These are phyloP conservation scores for Ganoderma sp. DNA, from an alignment of 1,284 basidiomycete species.

Conservation along the genomic window DNA sequence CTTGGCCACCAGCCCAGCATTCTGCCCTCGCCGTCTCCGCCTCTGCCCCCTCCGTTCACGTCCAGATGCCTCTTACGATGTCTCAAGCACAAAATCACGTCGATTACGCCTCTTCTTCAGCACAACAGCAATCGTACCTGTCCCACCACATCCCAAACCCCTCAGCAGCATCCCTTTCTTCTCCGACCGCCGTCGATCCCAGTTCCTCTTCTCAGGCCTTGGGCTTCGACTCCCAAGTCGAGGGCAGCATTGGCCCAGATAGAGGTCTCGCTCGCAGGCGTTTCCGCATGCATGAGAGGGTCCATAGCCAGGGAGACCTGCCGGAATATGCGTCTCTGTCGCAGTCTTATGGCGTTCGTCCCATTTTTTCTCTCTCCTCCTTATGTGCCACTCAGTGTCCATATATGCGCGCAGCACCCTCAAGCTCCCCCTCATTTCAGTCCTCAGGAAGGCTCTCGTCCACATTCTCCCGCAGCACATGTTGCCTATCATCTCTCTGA, in stretches of 20 bases:
- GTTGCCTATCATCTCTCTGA: constrained; percentile 22
- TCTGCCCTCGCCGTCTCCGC: constrained; percentile 27
- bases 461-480: constrained; percentile 48
- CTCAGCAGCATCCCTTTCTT: constrained; percentile 27
- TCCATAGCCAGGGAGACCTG: constrained; percentile 27
- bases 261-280: constrained; percentile 56
- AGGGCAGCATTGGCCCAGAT: constrained; percentile 61
- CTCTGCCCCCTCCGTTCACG: constrained; percentile 33
- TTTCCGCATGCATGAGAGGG: constrained; percentile 40
- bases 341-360: constrained; percentile 45
- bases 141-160: constrained; percentile 35
- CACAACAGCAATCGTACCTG: constrained; percentile 41
- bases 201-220: constrained; percentile 39
- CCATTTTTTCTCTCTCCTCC: constrained; percentile 15
- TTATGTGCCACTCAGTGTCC: constrained; percentile 20
- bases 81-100: constrained; percentile 41
- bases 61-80: constrained; percentile 44
- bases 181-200: constrained; percentile 40
- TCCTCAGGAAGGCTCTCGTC: constrained; percentile 41
- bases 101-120: constrained; percentile 44
- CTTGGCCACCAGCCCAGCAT: constrained; percentile 34
- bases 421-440: constrained; percentile 41
- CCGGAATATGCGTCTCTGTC: constrained; percentile 27
- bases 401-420: constrained; percentile 28
- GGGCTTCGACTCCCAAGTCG: constrained; percentile 49